These are phyloP conservation scores for Rhizomucor pusillus DNA, from an alignment of 371 early-diverging fungal genomes.

Conservation along the genomic window DNA sequence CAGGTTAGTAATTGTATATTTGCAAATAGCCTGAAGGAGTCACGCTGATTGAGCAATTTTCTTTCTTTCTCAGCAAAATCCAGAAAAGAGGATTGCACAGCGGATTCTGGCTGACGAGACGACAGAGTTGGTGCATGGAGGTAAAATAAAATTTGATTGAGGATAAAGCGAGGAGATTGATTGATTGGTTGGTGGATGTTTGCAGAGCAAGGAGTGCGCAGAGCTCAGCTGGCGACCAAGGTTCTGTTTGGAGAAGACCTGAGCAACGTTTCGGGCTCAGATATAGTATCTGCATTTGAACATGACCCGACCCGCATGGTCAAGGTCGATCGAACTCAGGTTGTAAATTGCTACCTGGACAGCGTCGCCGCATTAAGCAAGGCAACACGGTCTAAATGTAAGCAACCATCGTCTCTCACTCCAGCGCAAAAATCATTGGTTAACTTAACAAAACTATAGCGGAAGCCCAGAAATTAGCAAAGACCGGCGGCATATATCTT, in stretches of 20 bases:
- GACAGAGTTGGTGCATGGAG: constrained; percentile 89
- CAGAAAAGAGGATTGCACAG: constrained; percentile 76
- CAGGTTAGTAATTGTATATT: constrained; percentile 25
- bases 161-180: not conserved
- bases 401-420: constrained; percentile 18
- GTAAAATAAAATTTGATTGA: constrained; percentile 27
- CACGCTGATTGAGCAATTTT: not conserved
- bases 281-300: constrained; percentile 72
- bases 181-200: not conserved
- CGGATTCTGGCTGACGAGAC: constrained; percentile 77
- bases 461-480: constrained; percentile 72
- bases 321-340: constrained; percentile 24
- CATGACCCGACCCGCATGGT: constrained; percentile 53
- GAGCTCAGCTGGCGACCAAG: constrained; percentile 66
- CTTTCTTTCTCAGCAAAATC: constrained; percentile 30
- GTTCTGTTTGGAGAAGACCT: constrained; percentile 68
- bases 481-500: constrained; percentile 75
- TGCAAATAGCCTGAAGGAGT: not conserved
- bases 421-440: not conserved
- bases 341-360: constrained; percentile 51
- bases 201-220: constrained; percentile 52
- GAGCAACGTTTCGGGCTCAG: constrained; percentile 42
- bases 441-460: constrained; percentile 32
- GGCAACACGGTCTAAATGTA: constrained; percentile 70
- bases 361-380: constrained; percentile 60